Evolutionary conservation across 257 asterid species (phyloP).

Genomic region (Knoxia roxburghii): DNA sequence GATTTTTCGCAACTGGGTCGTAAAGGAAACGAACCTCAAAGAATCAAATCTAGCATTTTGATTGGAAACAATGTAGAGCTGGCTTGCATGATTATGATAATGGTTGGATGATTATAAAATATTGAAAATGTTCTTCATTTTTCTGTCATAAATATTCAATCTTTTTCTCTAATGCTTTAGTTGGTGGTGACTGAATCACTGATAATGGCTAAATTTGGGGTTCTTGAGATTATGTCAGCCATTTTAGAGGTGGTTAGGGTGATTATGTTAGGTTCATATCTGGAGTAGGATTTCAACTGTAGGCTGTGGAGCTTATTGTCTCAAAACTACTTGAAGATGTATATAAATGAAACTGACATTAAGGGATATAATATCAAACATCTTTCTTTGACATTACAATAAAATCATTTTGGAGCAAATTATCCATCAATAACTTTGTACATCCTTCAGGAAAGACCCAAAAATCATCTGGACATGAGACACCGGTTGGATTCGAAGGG

Average conservation of each 20-base stretch:
- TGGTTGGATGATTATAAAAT: neutral
- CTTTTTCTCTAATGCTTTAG: neutral
- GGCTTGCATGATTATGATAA: neutral
- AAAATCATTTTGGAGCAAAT: neutral
- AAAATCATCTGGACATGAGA: conserved; percentile 95
- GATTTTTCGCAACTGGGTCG: neutral
- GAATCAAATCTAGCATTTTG: neutral
- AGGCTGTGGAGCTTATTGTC: neutral
- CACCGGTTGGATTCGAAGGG: conserved; percentile 95
- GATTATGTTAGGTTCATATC: neutral
- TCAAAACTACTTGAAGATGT: neutral
- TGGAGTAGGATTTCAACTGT: neutral
- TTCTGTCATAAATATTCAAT: neutral
- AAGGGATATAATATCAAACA: neutral
- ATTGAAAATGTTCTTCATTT: neutral
- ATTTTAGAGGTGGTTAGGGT: neutral
- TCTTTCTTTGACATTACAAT: neutral
- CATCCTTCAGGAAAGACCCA: conserved; percentile 71
- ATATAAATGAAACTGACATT: neutral
- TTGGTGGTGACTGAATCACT: neutral
- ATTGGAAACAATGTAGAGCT: neutral
- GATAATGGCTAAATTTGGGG: neutral
- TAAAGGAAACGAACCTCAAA: neutral
- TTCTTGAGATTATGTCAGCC: neutral
- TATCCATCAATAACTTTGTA: conserved; percentile 14